Evolutionary conservation across 192 early-diverging fungal species (phyloP).

Genomic region (Entomortierella beljakovae): DNA sequence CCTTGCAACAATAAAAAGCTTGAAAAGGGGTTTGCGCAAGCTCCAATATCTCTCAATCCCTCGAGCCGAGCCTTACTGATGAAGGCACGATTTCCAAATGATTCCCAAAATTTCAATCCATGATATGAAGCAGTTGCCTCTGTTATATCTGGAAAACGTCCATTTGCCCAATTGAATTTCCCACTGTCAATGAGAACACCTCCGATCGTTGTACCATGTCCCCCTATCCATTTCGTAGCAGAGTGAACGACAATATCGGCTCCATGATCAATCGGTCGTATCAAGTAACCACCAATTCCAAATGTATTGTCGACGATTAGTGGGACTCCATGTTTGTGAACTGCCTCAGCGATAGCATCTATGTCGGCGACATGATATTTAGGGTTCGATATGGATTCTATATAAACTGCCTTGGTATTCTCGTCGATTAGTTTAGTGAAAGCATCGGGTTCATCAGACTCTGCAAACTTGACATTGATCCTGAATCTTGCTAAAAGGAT

Average conservation of each 20-base stretch:
- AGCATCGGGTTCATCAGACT: conserved; percentile 78
- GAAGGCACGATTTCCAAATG: conserved; percentile 85
- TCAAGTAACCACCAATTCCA: conserved; percentile 87
- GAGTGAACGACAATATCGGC: conserved; percentile 95
- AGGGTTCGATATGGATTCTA: conserved; percentile 96
- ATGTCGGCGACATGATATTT: conserved; percentile 91
- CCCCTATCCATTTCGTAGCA: conserved; percentile 95
- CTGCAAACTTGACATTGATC: conserved; percentile 82
- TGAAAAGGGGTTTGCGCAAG: conserved; percentile 90
- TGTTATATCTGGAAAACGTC: conserved; percentile 88
- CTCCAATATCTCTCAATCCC: conserved; percentile 86
- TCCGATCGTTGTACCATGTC: conserved; percentile 94
- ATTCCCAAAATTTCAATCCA: conserved; percentile 88
- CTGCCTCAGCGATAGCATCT: conserved; percentile 80
- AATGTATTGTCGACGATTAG: conserved; percentile 98
- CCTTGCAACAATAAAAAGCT: conserved; percentile 89
- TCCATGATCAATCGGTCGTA: conserved; percentile 90
- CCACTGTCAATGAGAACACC: conserved; percentile 91
- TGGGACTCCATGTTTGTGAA: conserved; percentile 86
- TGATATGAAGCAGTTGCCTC: conserved; percentile 88
- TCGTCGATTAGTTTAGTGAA: conserved; percentile 85
- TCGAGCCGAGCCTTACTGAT: conserved; percentile 85
- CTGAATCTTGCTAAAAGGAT: conserved; percentile 84
- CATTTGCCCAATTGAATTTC: conserved; percentile 91
- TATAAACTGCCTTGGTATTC: conserved; percentile 89